Conservation (phyloP, 257 asterid species). For the Penstemon davidsonii region DNA sequence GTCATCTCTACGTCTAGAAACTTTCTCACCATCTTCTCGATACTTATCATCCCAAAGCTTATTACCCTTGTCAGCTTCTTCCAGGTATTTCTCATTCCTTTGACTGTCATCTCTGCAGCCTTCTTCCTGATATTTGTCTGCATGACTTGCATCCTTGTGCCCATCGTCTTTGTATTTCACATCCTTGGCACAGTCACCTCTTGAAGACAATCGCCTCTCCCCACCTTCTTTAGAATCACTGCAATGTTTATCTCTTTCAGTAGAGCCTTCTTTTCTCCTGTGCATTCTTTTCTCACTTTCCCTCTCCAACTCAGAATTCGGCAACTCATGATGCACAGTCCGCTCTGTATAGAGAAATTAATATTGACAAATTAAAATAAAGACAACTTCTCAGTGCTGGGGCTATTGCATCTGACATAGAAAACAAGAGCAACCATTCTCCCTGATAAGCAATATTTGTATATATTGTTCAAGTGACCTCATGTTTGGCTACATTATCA, state of each 20-base stretch:
- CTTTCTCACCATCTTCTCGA: slow-evolving; percentile 64
- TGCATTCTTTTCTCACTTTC: slow-evolving; percentile 64
- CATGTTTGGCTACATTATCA: neutral
- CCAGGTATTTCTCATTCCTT: slow-evolving; percentile 57
- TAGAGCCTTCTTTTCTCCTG: slow-evolving; percentile 60
- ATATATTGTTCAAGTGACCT: slow-evolving; percentile 11
- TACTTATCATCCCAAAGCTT: slow-evolving; percentile 53
- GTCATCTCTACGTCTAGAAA: slow-evolving; percentile 51
- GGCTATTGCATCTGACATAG: neutral
- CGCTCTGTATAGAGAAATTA: slow-evolving; percentile 44
- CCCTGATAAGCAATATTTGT: neutral
- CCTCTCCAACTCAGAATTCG: slow-evolving; percentile 57
- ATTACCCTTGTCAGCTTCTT: slow-evolving; percentile 57
- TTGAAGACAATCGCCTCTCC: slow-evolving; percentile 56
- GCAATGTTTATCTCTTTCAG: slow-evolving; percentile 61
- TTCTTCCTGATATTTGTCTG: slow-evolving; percentile 61
- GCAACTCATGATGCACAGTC: slow-evolving; percentile 46
- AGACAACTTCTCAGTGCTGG: neutral
- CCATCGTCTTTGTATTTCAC: slow-evolving; percentile 63
- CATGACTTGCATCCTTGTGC: slow-evolving; percentile 54
- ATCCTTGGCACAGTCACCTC: slow-evolving; percentile 71
- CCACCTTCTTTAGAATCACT: slow-evolving; percentile 61
- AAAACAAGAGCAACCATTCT: slow-evolving; percentile 7
- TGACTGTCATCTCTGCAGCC: slow-evolving; percentile 63
- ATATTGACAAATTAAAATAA: slow-evolving; percentile 19